Evolutionary conservation across 495 filamentous ascomycete species (phyloP).

Genomic region (Aspergillus kassunensis): DNA sequence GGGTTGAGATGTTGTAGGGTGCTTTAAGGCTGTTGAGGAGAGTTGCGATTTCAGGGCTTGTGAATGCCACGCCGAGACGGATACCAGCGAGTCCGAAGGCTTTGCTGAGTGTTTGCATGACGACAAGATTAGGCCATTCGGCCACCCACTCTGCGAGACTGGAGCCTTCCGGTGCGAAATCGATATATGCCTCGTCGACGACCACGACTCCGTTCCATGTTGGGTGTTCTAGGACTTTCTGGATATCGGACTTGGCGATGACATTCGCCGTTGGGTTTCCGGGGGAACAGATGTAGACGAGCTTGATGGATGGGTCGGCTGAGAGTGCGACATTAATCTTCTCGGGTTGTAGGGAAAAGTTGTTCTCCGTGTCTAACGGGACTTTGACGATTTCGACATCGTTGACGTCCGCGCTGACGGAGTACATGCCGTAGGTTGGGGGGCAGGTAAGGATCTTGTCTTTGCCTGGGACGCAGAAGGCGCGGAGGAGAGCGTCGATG

Average conservation of each 20-base stretch:
- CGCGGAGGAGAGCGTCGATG: slow-evolving; percentile 87
- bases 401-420: slow-evolving; percentile 88
- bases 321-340: slow-evolving; percentile 63
- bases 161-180: slow-evolving; percentile 77
- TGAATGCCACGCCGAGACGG: slow-evolving; percentile 68
- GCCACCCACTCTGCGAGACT: slow-evolving; percentile 89
- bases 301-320: slow-evolving; percentile 66
- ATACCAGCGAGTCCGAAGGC: slow-evolving; percentile 95
- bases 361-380: slow-evolving; percentile 57
- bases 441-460: slow-evolving; percentile 93
- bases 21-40: slow-evolving; percentile 90
- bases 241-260: slow-evolving; percentile 71
- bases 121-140: slow-evolving; percentile 93
- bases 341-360: slow-evolving; percentile 66
- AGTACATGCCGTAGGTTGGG: slow-evolving; percentile 98
- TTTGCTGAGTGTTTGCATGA: slow-evolving; percentile 97
- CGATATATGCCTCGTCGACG: slow-evolving; percentile 94
- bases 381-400: slow-evolving; percentile 83
- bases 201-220: slow-evolving; percentile 94
- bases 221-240: slow-evolving; percentile 72
- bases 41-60: slow-evolving; percentile 62
- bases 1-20: slow-evolving; percentile 88
- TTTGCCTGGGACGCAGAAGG: slow-evolving; percentile 81
- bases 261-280: slow-evolving; percentile 88
- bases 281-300: slow-evolving; percentile 88